phyloP scores from a whole-genome alignment of 108 stramenopile species.

The Stephanodiscus minutulus region DNA sequence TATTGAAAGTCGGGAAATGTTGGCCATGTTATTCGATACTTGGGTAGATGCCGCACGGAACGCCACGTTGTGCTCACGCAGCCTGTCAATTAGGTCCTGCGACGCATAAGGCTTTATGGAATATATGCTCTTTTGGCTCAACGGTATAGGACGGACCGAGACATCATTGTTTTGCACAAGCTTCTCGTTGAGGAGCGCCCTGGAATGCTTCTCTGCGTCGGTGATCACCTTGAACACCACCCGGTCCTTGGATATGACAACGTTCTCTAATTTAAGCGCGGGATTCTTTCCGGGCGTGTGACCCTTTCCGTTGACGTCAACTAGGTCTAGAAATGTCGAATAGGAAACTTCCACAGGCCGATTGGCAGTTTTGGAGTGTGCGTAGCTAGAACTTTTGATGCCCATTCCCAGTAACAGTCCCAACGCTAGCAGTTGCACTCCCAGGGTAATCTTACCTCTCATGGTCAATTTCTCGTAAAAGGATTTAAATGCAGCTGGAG shows the following conservation, averaged over 20 bases:
- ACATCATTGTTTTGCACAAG: conserved; percentile 34
- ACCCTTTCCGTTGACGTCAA: conserved; percentile 54
- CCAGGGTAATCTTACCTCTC: conserved; percentile 20
- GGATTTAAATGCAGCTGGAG: conserved; percentile 17
- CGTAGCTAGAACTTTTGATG: conserved; percentile 14
- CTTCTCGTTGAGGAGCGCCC: conserved; percentile 39
- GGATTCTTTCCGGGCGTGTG: conserved; percentile 40
- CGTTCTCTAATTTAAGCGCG: conserved; percentile 54
- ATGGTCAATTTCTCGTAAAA: conserved; percentile 20
- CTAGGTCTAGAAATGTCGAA: conserved; percentile 74
- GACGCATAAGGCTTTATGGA: conserved; percentile 61
- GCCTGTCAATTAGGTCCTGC: conserved; percentile 61
- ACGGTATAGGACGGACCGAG: conserved; percentile 21
- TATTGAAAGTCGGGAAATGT: conserved; percentile 47
- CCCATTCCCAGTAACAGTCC: conserved; percentile 24
- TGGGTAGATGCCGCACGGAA: conserved; percentile 65
- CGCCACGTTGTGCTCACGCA: conserved; percentile 57
- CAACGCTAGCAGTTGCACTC: conserved; percentile 24
- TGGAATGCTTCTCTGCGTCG: conserved; percentile 39
- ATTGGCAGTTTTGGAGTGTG: conserved; percentile 19
- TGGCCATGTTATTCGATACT: conserved; percentile 42
- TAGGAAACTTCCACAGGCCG: conserved; percentile 70
- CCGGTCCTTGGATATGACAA: conserved; percentile 63
- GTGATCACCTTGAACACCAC: conserved; percentile 55
- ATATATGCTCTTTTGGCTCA: conserved; percentile 49